Evolutionary conservation across 805 yeast species (phyloP), one percentile per base, ranked within the genome.

Genomic region (Saccharomyces paradoxus): DNA sequence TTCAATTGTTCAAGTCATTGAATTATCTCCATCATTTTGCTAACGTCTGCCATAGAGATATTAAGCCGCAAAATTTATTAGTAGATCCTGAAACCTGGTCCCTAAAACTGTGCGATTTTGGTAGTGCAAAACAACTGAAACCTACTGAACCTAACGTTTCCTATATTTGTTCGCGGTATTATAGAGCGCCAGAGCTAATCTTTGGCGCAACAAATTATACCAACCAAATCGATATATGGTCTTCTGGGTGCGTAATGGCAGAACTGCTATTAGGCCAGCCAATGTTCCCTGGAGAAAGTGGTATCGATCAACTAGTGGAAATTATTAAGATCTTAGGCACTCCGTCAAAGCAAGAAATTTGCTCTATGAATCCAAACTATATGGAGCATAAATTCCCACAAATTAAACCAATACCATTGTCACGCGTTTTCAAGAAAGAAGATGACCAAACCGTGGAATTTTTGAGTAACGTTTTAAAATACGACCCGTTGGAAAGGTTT

Each of bases 191-290:
- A 0, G 99, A 94, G 72, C 81, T 94, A 63, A 94, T 94, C 57
- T 94, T 94, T 75, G 99, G 98, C 21, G 96, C 98, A 13, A 87
- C 96, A 28, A 89, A 91, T 71, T 94, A 94, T 72, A 89, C 98
- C 7, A 90, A 97, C 30, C 91, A 92, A 71, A 94, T 94, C 60
- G 99, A 94, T 70, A 82, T 94, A 50, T 94, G 99, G 99, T 88
- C 96, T 13, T 89, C 96, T 13, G 97, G 96, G 22, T 94, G 99
- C 75, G 99, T 94, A 24, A 90, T 94, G 89, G 98, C 98, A 4
- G 99, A 94, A 73, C 76, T 94, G 64, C 82, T 91, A 59, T 78
- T 94, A 55, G 98, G 99, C 17, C 97, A 90, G 69, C 99, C 99
- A 13, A 76, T 94, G 60, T 94, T 94, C 74, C 99, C 99, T 12